A percentile compares a stretch with the other conserved stretches of the same genome.
Evolutionary conservation across 257 asterid species (phyloP).

Genomic region (Solanum okadae): DNA sequence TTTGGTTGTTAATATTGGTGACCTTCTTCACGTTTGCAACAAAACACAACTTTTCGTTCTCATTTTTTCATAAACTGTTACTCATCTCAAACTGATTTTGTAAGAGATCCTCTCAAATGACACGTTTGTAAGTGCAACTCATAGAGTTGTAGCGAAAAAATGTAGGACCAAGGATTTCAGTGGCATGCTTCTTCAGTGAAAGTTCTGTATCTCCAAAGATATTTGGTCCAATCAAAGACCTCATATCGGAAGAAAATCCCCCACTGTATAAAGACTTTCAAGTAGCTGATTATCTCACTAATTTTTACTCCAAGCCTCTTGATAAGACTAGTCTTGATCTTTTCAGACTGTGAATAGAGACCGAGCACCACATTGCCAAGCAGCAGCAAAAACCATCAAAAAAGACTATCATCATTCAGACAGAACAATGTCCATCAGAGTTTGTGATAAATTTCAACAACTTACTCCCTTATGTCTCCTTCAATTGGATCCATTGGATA

Average conservation of each 20-base stretch:
- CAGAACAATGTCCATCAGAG: no score
- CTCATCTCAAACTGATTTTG: background rate
- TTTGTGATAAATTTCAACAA: background rate
- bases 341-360: slow-evolving; percentile 17
- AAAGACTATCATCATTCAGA: no score
- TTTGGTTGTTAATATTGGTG: no score
- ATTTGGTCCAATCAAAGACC: slow-evolving; percentile 44
- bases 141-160: slow-evolving; percentile 52
- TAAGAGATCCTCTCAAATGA: slow-evolving; percentile 51
- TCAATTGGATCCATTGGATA: no score
- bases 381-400: no score
- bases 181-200: slow-evolving; percentile 49
- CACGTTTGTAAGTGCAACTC: slow-evolving; percentile 48
- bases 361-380: fast-evolving
- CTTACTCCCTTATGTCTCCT: background rate
- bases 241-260: slow-evolving; percentile 27
- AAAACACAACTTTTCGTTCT: no score
- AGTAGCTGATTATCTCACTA: slow-evolving; percentile 16
- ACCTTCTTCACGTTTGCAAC: no score
- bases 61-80: no score
- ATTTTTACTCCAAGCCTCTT: slow-evolving; percentile 5
- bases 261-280: slow-evolving; percentile 38
- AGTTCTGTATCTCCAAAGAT: slow-evolving; percentile 1
- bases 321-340: slow-evolving; percentile 39
- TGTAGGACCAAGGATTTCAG: slow-evolving; percentile 58